Conservation (phyloP, 352 stramenopile species). For the Blastocystis sp. region DNA sequence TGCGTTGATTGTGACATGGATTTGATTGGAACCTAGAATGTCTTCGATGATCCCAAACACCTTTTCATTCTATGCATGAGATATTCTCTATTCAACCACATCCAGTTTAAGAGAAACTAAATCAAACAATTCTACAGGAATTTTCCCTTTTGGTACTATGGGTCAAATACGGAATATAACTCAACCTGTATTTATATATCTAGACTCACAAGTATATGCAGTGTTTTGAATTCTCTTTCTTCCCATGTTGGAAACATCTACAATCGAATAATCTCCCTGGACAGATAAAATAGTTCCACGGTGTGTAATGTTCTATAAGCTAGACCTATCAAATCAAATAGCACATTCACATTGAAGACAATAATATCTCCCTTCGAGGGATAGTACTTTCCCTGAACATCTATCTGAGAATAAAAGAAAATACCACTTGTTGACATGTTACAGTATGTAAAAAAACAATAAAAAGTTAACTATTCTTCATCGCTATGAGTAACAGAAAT, state of each 20-base stretch:
- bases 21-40: neutral
- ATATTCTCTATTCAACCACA: neutral
- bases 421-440: neutral
- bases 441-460: neutral
- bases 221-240: neutral
- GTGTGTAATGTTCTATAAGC: neutral
- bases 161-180: neutral
- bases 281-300: neutral
- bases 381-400: neutral
- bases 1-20: neutral
- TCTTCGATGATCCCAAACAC: neutral
- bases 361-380: neutral
- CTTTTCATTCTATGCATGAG: neutral
- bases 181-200: neutral
- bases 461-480: neutral
- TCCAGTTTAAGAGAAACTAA: neutral
- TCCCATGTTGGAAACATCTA: neutral
- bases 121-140: neutral
- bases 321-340: neutral
- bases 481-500: neutral
- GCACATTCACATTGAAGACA: neutral
- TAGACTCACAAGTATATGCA: neutral
- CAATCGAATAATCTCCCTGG: neutral
- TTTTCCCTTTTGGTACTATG: neutral
- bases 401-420: neutral